Conservation (phyloP, 2,329 filamentous ascomycete genomes). For the Cordyceps cateniannulata region DNA sequence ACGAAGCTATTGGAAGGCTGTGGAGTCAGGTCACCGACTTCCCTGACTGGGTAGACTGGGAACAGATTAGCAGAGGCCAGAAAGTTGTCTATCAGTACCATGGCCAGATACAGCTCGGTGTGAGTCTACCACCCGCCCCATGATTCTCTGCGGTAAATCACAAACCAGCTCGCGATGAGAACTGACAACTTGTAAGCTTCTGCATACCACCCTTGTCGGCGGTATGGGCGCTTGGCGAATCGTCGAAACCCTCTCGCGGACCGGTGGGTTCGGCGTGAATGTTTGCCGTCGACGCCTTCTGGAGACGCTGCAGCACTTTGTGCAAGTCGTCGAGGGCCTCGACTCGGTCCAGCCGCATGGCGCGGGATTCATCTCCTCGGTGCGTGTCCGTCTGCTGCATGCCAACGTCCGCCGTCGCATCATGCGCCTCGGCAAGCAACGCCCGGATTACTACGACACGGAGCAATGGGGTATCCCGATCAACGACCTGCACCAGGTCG, state of each 20-base stretch:
- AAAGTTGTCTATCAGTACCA: conserved; percentile 74
- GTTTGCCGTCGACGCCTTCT: conserved; percentile 56
- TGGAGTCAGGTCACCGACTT: conserved; percentile 63
- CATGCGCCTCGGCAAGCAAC: conserved; percentile 45
- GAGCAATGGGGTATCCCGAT: conserved; percentile 57
- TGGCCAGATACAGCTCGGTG: conserved; percentile 39
- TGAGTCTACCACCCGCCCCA: neutral
- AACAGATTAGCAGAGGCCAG: conserved; percentile 66
- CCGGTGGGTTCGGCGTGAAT: conserved; percentile 65
- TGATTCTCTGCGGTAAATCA: neutral
- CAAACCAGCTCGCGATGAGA: neutral
- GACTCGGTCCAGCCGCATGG: conserved; percentile 63
- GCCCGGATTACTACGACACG: conserved; percentile 55
- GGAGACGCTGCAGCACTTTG: conserved; percentile 70
- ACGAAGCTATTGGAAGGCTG: conserved; percentile 48
- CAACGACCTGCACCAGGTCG: conserved; percentile 69
- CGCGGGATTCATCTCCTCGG: conserved; percentile 52
- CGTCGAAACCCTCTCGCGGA: conserved; percentile 66
- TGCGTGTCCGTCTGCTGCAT: conserved; percentile 60
- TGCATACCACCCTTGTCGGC: conserved; percentile 60
- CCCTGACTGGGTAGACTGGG: conserved; percentile 73
- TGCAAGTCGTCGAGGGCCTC: conserved; percentile 62
- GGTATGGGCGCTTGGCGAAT: conserved; percentile 68
- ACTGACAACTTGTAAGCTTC: conserved; percentile 32
- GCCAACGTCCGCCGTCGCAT: conserved; percentile 58